Evolutionary conservation across 495 filamentous ascomycete genomes (phyloP), one percentile per base, ranked within the genome.

Genomic region (Aspergillus saccharolyticus): DNA sequence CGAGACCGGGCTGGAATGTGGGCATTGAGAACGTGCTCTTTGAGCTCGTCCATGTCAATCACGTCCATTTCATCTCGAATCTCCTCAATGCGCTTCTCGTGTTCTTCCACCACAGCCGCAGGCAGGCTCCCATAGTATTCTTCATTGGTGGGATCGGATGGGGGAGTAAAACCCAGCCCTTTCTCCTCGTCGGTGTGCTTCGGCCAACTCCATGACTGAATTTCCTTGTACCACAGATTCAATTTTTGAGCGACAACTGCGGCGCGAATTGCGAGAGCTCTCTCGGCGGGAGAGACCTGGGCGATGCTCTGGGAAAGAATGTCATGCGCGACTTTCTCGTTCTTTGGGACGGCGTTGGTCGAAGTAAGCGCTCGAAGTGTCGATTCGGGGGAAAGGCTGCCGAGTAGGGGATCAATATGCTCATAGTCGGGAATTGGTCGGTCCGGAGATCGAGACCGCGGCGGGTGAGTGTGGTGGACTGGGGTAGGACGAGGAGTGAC

Each of bases 41-140:
- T 97, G 63, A 97, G 84, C 62, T 95, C 91, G 59, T 96, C 91
- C 46, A 98, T 79, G 53, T 91, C 84, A 47, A 98, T 74, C 44
- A 81, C 80, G 19, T 93, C 89, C 77, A 97, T 83, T 50, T 84
- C 86, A 49, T 85, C 81, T 19, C 76, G 76, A 59, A 98, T 96
- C 53, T 86, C 83, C 39, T 93, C 87, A 21, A 96, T 79, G 24
- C 93, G 81, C 42, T 70, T 73, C 65, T 92, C 88, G 66, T 94
- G 91, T 51, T 74, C 66, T 25, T 80, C 68, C 0, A 92, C 85
- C 24, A 84, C 73, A 5, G 70, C 64, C 18, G 78, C 79, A 18
- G 82, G 80, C 22, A 96, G 73, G 61, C 85, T 85, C 4, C 92
- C 91, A 69, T 81, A 86, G 65, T 87, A 89, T 47, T 75, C 73